phyloP scores from a whole-genome alignment of 2,329 filamentous ascomycete species.

The Sarocladiaceae sp. region DNA sequence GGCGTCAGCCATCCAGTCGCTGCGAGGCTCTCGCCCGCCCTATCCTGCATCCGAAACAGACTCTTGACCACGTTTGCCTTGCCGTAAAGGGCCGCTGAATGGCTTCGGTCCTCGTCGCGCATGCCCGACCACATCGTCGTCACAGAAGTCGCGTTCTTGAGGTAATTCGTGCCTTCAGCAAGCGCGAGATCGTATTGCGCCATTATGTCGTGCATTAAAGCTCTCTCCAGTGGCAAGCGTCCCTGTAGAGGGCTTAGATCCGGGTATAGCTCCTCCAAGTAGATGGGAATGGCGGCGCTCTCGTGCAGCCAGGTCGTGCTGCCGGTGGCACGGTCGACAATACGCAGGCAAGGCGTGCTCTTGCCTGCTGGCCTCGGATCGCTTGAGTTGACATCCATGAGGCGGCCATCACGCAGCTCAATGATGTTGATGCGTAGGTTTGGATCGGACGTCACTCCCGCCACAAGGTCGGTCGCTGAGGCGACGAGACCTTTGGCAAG shows the following conservation, averaged over 20 bases:
- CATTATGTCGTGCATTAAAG: slow-evolving; percentile 12
- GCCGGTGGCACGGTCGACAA: slow-evolving; percentile 11
- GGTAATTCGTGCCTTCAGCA: slow-evolving; percentile 12
- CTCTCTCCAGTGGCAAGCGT: background rate
- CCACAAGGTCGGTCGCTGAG: slow-evolving; percentile 12
- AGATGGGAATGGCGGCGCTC: slow-evolving; percentile 14
- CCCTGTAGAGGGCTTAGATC: slow-evolving; percentile 9
- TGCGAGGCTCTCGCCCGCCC: slow-evolving; percentile 11
- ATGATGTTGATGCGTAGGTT: slow-evolving; percentile 13
- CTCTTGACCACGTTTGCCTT: slow-evolving; percentile 10
- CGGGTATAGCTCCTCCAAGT: slow-evolving; percentile 15
- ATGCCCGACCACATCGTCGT: slow-evolving; percentile 11
- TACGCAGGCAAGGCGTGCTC: slow-evolving; percentile 15
- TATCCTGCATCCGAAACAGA: slow-evolving; percentile 13
- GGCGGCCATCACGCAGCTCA: background rate
- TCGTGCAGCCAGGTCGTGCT: slow-evolving; percentile 15
- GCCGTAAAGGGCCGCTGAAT: slow-evolving; percentile 11
- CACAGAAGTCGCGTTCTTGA: slow-evolving; percentile 14
- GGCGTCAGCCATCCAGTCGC: slow-evolving; percentile 17
- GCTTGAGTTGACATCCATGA: slow-evolving; percentile 8
- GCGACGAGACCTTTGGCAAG: slow-evolving; percentile 16
- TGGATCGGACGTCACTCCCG: slow-evolving; percentile 12
- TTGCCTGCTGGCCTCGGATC: slow-evolving; percentile 16
- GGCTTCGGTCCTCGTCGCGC: slow-evolving; percentile 14
- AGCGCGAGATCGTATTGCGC: slow-evolving; percentile 11